phyloP scores from a whole-genome alignment of 2,329 filamentous ascomycete genomes.

The Fusarium agapanthi region DNA sequence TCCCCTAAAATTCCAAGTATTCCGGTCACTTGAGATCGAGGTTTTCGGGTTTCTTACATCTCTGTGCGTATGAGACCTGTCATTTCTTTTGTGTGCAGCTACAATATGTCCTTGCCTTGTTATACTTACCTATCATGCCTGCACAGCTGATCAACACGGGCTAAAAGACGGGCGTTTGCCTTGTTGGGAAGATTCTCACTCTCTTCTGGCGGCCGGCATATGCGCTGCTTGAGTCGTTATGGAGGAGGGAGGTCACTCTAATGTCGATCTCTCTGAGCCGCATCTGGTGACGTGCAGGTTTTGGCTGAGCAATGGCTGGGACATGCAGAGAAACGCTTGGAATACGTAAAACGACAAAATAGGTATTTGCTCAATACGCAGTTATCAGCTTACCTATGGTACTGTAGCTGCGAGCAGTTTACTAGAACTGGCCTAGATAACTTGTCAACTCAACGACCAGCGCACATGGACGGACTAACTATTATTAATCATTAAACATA shows the following conservation, averaged over 20 bases:
- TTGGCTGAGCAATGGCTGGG: not conserved
- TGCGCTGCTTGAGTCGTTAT: not conserved
- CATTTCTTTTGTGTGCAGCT: not conserved
- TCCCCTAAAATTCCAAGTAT: not conserved
- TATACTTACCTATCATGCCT: not conserved
- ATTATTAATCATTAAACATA: not conserved
- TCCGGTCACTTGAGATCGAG: not conserved
- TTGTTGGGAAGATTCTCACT: not conserved
- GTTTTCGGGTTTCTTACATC: not conserved
- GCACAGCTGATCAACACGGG: constrained; percentile 12
- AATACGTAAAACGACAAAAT: not conserved
- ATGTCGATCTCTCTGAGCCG: constrained; percentile 28
- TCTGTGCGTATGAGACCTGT: not conserved
- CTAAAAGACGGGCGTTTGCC: not conserved
- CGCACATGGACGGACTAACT: not conserved
- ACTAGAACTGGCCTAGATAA: not conserved
- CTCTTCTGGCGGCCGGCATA: constrained; percentile 29
- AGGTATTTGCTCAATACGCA: not conserved
- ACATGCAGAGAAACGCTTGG: not conserved
- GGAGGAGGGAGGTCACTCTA: not conserved
- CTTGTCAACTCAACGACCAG: not conserved
- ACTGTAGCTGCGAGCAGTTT: not conserved
- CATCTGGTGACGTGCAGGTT: constrained; percentile 16
- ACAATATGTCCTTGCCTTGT: not conserved
- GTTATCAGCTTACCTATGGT: not conserved